Conservation (phyloP, 768 basidiomycete species). For the Nidularia sp. region DNA sequence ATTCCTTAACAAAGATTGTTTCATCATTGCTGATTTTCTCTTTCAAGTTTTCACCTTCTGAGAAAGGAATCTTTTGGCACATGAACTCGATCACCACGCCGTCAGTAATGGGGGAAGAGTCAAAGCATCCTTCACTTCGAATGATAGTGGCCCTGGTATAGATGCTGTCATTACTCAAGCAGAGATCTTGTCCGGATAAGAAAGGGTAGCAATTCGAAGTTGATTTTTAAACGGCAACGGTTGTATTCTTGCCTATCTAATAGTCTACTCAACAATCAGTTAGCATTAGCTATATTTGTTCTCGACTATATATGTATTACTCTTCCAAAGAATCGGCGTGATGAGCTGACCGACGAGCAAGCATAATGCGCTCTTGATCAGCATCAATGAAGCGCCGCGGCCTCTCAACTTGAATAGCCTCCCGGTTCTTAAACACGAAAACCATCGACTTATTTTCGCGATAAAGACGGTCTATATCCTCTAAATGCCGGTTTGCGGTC, state of each 20-base stretch:
- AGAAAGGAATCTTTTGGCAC: slow-evolving; percentile 25
- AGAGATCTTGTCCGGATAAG: too few species aligned
- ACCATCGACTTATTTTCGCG: slow-evolving; percentile 37
- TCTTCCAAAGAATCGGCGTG: neutral
- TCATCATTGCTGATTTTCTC: slow-evolving; percentile 18
- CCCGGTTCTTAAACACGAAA: slow-evolving; percentile 36
- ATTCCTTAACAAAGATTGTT: slow-evolving; percentile 13
- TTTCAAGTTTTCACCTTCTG: slow-evolving; percentile 20
- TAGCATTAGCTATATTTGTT: neutral
- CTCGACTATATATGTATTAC: neutral
- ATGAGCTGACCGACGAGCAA: slow-evolving; percentile 2
- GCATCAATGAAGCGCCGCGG: slow-evolving; percentile 38
- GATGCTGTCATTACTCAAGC: too few species aligned
- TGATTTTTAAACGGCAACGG: too few species aligned
- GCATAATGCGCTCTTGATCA: slow-evolving; percentile 20
- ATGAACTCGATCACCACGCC: slow-evolving; percentile 20
- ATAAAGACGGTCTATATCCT: slow-evolving; percentile 46
- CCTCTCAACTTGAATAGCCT: slow-evolving; percentile 37
- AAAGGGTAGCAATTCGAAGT: too few species aligned
- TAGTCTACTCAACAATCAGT: too few species aligned
- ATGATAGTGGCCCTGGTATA: neutral
- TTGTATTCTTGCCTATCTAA: too few species aligned
- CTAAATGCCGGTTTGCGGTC: slow-evolving; percentile 44
- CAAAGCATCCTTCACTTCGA: neutral
- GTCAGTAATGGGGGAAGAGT: slow-evolving; percentile 1